phyloP scores from a whole-genome alignment of 1,284 basidiomycete species.

The Cryptococcus depauperatus region DNA sequence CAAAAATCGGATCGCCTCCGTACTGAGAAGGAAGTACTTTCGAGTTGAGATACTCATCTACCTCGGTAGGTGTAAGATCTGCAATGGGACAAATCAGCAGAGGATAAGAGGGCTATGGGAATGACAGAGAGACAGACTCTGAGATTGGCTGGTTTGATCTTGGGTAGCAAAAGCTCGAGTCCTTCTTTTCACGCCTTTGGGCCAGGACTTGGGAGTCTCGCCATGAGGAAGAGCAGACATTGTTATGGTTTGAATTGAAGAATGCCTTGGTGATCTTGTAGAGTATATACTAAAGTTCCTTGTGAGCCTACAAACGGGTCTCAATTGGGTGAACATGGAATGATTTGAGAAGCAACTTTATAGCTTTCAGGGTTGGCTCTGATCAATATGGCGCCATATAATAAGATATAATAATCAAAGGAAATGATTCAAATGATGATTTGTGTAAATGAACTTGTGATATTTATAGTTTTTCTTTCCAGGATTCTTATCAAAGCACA shows the following conservation, averaged over 20 bases:
- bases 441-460: no score
- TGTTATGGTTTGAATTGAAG: no score
- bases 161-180: background rate
- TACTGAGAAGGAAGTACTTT: constrained; percentile 18
- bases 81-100: no score
- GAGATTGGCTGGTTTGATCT: background rate
- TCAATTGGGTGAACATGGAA: no score
- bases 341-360: no score
- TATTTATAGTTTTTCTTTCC: no score
- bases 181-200: background rate
- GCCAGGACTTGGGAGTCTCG: background rate
- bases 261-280: no score
- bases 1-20: constrained; percentile 18
- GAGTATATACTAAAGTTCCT: no score
- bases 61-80: constrained; percentile 14
- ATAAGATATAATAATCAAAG: background rate
- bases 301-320: no score
- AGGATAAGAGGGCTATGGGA: constrained; percentile 10
- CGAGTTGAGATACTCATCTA: constrained; percentile 16
- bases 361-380: background rate
- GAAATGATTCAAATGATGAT: no score
- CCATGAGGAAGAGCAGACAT: no score
- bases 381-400: background rate
- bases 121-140: background rate
- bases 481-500: no score